Evolutionary conservation across 306 rosid genomes (phyloP).

Genomic region (Malus orientalis): DNA sequence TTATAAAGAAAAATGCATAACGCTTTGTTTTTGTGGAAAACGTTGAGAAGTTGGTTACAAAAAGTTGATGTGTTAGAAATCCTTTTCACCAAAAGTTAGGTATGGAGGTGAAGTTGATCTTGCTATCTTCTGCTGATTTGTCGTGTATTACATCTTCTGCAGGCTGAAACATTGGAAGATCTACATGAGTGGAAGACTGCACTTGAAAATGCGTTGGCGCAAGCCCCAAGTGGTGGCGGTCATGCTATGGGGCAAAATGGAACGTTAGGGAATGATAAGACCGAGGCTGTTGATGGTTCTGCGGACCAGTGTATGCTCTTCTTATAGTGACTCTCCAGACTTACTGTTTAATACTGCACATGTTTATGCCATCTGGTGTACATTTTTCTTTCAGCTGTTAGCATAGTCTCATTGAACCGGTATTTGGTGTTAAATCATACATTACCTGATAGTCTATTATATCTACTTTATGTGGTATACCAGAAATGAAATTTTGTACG

Average conservation of each 20-base stretch:
- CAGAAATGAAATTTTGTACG: neutral
- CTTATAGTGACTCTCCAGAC: conserved; percentile 28
- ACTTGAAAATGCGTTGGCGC: conserved; percentile 76
- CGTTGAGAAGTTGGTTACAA: neutral
- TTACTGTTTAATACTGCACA: conserved; percentile 26
- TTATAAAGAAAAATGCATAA: too few relatives aligned
- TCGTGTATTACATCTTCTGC: conserved; percentile 22
- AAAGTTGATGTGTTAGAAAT: neutral
- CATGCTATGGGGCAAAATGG: conserved; percentile 61
- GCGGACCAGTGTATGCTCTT: conserved; percentile 58
- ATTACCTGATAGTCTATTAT: neutral
- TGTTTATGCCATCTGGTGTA: neutral
- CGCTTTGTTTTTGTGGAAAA: neutral
- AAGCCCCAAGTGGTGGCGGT: conserved; percentile 68
- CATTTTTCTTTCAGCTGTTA: neutral
- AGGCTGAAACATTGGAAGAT: conserved; percentile 94
- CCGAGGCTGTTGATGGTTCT: conserved; percentile 58
- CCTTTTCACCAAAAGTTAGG: neutral
- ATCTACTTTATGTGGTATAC: neutral
- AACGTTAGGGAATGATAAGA: conserved; percentile 54
- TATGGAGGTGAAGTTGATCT: neutral
- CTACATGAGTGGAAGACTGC: conserved; percentile 93
- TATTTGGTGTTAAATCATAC: neutral
- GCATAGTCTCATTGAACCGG: neutral
- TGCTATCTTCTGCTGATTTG: conserved; percentile 16